Base-by-base conservation (phyloP, 2,329 filamentous ascomycete genomes). In the Rhinocladiella similis region DNA sequence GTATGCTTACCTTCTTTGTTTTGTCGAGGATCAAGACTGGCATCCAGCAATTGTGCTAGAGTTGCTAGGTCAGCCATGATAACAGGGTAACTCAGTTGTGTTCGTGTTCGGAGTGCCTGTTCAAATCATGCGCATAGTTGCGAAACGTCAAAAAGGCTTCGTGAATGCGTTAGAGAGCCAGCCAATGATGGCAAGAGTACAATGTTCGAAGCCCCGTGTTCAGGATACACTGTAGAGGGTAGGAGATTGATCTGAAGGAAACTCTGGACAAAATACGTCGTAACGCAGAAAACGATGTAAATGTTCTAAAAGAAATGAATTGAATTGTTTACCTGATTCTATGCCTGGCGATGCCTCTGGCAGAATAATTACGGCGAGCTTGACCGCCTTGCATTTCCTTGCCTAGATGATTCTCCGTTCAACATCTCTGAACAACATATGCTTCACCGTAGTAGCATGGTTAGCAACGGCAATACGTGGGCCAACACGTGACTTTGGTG, bases 11-110 rank as follows among this genome's bases (percentile, higher is more conserved):
- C 93, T 87, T 95, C 88, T 74, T 91, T 92, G 74, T 93, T 91
- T 74, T 93, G 86, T 62, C 83, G 80, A 16, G 91, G 91, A 75
- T 97, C 90, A 68, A 97, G 83, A 68, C 91, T 97, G 68, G 91
- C 90, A 75, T 95, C 84, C 63, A 99, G 86, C 73, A 97, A 83
- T 80, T 91, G 85, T 62, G 91, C 88, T 73, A 97, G 77, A 63
- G 58, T 54, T 36, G 57, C 53, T 29, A 64, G 51, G 25, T 57
- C 50, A 27, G 84, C 80, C 84, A 88, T 89, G 68, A 68, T 56
- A n/a, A 33, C 9, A 39, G 13, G 19, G 9, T 20, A 47, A 16
- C 19, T 54, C 9, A 35, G 6, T 19, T 33, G 25, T 9, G 22
- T 53, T 13, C n/a, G 35, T 25, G 46, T 19, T 35, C 47, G 27